phyloP scores from a whole-genome alignment of 768 basidiomycete species.

The Mycena haematopus region DNA sequence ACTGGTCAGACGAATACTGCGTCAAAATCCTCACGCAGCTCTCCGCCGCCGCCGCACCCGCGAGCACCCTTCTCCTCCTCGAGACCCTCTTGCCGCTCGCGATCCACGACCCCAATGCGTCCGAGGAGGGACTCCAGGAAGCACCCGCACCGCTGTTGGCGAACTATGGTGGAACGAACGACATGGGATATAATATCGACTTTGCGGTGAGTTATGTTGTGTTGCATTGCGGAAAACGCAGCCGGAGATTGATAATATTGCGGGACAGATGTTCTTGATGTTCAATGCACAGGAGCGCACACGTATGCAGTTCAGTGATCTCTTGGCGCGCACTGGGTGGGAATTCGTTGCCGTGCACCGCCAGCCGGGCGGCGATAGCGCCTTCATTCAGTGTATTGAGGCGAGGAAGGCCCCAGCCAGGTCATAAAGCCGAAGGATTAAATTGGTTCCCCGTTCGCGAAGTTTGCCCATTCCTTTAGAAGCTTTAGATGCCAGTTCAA shows the following conservation, averaged over 20 bases:
- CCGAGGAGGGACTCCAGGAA: slow-evolving; percentile 30
- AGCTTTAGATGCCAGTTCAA: no score
- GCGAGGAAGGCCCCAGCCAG: slow-evolving; percentile 30
- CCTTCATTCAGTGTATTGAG: slow-evolving; percentile 34
- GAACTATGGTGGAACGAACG: slow-evolving; percentile 46
- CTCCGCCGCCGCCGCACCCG: slow-evolving; percentile 40
- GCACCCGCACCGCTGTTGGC: slow-evolving; percentile 45
- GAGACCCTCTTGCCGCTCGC: slow-evolving; percentile 48
- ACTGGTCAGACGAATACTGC: slow-evolving; percentile 61
- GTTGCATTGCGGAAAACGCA: neutral
- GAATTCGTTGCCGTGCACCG: slow-evolving; percentile 35
- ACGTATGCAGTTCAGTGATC: slow-evolving; percentile 36
- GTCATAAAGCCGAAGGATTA: no score
- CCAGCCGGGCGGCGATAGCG: slow-evolving; percentile 28
- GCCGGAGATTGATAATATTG: no score
- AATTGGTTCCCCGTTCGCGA: no score
- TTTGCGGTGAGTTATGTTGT: neutral
- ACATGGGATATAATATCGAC: slow-evolving; percentile 41
- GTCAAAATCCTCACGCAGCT: slow-evolving; percentile 45
- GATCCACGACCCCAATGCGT: slow-evolving; percentile 37
- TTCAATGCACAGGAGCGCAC: slow-evolving; percentile 50
- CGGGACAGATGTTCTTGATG: slow-evolving; percentile 44
- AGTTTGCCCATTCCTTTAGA: no score
- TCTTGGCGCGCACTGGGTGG: slow-evolving; percentile 43
- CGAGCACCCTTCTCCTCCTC: slow-evolving; percentile 48